These are phyloP conservation scores for Mortierella polycephala DNA, from an alignment of 371 early-diverging fungal genomes.

Conservation along the genomic window DNA sequence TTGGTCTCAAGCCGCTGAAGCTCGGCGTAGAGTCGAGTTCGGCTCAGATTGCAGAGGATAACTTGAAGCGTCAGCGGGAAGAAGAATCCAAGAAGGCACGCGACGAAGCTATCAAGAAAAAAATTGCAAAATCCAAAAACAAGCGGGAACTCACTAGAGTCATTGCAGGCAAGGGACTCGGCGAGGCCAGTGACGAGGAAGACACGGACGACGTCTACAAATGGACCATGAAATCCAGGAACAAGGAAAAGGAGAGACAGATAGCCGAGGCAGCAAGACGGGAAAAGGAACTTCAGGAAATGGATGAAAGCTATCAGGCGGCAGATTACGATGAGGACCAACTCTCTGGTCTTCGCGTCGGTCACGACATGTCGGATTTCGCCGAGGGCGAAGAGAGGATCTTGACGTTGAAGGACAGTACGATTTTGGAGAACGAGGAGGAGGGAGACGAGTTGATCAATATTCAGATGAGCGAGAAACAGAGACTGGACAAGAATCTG, in stretches of 20 bases:
- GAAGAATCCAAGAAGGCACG: conserved; percentile 61
- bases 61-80: conserved; percentile 65
- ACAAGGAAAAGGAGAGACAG: conserved; percentile 58
- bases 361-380: conserved; percentile 79
- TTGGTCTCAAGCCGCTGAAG: conserved; percentile 78
- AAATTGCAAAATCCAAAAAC: conserved; percentile 73
- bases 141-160: conserved; percentile 65
- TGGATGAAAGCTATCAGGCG: conserved; percentile 37
- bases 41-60: conserved; percentile 70
- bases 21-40: conserved; percentile 59
- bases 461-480: conserved; percentile 75
- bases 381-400: conserved; percentile 81
- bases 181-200: conserved; percentile 73
- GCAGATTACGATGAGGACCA: conserved; percentile 58
- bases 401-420: conserved; percentile 87
- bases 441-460: conserved; percentile 81
- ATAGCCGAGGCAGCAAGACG: conserved; percentile 60
- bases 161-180: conserved; percentile 77
- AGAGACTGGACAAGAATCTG: conserved; percentile 73
- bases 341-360: conserved; percentile 81
- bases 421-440: conserved; percentile 77
- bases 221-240: conserved; percentile 71
- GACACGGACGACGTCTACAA: conserved; percentile 59
- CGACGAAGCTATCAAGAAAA: conserved; percentile 60
- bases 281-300: conserved; percentile 54